phyloP scores from a whole-genome alignment of 305 asterid genomes.

The Euphrasia arctica region DNA sequence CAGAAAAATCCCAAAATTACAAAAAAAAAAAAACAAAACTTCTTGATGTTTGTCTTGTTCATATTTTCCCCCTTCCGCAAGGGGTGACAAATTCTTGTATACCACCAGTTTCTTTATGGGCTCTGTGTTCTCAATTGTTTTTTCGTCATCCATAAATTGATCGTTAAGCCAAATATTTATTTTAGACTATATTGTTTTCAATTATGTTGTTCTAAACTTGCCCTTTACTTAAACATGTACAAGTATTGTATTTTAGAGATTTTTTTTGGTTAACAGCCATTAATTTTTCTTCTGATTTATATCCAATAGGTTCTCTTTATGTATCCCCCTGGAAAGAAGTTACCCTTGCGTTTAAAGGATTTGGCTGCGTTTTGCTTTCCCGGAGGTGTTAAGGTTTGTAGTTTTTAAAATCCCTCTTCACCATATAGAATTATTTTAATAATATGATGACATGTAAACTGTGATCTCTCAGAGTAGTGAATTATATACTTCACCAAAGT shows the following conservation, averaged over 20 bases:
- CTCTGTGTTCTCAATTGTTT: conserved; percentile 10
- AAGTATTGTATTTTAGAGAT: conserved; percentile 6
- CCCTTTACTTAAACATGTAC: conserved; percentile 8
- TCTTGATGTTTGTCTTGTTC: no score
- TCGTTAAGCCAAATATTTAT: conserved; percentile 6
- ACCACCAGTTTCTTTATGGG: conserved; percentile 15
- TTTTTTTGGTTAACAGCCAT: conserved; percentile 1
- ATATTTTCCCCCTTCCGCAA: no score
- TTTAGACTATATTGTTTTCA: conserved; percentile 16
- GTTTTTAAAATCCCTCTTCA: conserved; percentile 20
- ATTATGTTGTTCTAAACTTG: conserved; percentile 14
- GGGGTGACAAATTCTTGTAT: background rate
- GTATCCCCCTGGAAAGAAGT: conserved; percentile 85
- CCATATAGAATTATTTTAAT: conserved; percentile 13
- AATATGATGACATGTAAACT: conserved; percentile 12
- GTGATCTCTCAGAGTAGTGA: background rate
- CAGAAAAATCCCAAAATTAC: no score
- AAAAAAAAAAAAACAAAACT: no score
- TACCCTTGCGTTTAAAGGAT: conserved; percentile 67
- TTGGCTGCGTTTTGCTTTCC: conserved; percentile 97
- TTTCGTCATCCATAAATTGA: background rate
- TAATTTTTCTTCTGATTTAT: conserved; percentile 19
- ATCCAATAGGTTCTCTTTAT: conserved; percentile 64
- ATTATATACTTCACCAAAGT: conserved; percentile 7
- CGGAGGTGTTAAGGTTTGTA: conserved; percentile 79